A percentile compares a stretch with the other conserved stretches of the same genome.
Evolutionary conservation across 2,329 filamentous ascomycete genomes (phyloP).

Genomic region (Colletotrichum echinochloae): DNA sequence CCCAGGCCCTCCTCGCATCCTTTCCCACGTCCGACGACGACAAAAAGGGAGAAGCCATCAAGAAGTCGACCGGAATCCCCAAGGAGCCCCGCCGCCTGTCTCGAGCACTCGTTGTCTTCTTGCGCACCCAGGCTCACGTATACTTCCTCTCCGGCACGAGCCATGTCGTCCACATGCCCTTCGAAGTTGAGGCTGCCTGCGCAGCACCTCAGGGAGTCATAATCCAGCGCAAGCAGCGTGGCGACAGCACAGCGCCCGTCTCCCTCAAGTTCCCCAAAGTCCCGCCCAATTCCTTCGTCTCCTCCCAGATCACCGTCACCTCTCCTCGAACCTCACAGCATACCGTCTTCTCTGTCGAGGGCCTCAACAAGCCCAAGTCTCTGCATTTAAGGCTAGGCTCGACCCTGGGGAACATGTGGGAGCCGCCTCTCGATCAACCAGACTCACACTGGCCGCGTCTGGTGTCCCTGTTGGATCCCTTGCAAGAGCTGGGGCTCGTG

Average conservation of each 20-base stretch:
- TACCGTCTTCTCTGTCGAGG: constrained; percentile 68
- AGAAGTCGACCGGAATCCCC: constrained; percentile 27
- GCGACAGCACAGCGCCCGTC: constrained; percentile 62
- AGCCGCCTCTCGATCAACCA: constrained; percentile 62
- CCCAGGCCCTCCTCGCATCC: constrained; percentile 86
- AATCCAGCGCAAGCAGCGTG: constrained; percentile 80
- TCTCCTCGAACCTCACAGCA: constrained; percentile 61
- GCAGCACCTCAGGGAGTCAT: constrained; percentile 86
- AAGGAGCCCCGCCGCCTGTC: constrained; percentile 53
- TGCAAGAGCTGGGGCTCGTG: constrained; percentile 87
- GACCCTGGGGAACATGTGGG: constrained; percentile 70
- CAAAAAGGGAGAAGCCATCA: constrained; percentile 36
- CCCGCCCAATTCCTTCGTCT: constrained; percentile 86
- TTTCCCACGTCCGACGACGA: constrained; percentile 72
- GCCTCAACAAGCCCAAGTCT: constrained; percentile 66
- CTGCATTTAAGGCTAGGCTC: constrained; percentile 64
- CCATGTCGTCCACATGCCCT: constrained; percentile 92
- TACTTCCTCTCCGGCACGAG: constrained; percentile 90
- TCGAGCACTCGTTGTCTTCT: constrained; percentile 86
- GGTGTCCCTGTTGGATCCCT: constrained; percentile 86
- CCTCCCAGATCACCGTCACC: constrained; percentile 71
- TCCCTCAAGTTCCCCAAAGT: constrained; percentile 70
- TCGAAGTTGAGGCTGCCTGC: constrained; percentile 90
- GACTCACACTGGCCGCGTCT: constrained; percentile 78
- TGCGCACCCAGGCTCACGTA: constrained; percentile 93